Base-by-base conservation (phyloP, 129 eudicot species). In the Lactuca sativa region DNA sequence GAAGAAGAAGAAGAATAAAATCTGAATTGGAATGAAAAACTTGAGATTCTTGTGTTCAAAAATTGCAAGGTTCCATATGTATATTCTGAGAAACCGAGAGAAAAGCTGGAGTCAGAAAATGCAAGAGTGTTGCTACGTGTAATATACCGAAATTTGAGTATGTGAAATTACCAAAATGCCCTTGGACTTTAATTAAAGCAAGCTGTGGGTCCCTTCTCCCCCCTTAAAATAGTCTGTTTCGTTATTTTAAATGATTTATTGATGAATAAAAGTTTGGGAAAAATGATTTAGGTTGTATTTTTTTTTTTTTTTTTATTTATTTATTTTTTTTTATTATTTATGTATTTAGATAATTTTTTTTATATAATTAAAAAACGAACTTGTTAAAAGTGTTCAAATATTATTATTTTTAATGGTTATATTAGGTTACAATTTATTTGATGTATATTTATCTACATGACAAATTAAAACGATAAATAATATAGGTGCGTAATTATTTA, bases 121-220 rank as follows among this genome's bases (percentile, higher is more conserved):
- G 73, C 49, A 66, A 74, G 64, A 33, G 79, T 64, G 72, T 56
- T 66, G 79, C 73, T 74, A 74, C 79, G 73, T 74, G 79, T 74
- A 74, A 74, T 66, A 74, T 74, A 66, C 61, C 60, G 78, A 74
- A 64, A 44, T 57, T 34, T 74, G 61, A 74, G 73, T 69, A 15
- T 0, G 38, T 33, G 47, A 41, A 74, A 56, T 74, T 18, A 66
- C 73, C 32, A 8, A 33, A 33, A 17, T 56, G 17, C 67, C 79
- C 64, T 33, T 74, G 60, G 21, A n/a, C 66, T 15, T 68, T 15
- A 14, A 32, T 7, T 31, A 49, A 49, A 49, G 53, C 36, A 14
- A n/a, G 32, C 4, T 25, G 7, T 47, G 70, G 70, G 43, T 48
- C 58, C 58, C 44, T 21, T 47, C 18, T 65, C 5, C 25, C 0